Percentiles rank a stretch among this genome's conserved stretches.
These are phyloP conservation scores for Rubus idaeus DNA, from an alignment of 306 rosid genomes.

Conservation along the genomic window DNA sequence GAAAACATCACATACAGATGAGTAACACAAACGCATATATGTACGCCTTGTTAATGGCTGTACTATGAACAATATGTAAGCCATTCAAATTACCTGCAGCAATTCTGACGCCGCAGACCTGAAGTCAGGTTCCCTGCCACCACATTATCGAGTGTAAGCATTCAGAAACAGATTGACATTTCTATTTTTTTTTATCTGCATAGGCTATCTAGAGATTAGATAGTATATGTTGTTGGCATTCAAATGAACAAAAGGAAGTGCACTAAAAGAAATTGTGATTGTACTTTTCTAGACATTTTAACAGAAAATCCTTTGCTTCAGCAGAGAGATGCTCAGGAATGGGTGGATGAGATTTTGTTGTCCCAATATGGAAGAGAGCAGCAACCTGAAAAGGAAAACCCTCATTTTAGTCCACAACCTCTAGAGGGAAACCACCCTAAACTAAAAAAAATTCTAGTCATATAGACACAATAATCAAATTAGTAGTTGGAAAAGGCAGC, in stretches of 20 bases:
- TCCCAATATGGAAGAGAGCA: conserved; percentile 84
- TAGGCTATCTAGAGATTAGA: not conserved
- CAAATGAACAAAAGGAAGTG: conserved; percentile 4
- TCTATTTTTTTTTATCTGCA: not conserved
- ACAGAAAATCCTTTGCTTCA: conserved; percentile 83
- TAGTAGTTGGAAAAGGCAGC: conserved; percentile 15
- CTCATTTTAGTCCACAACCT: conserved; percentile 22
- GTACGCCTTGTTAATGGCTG: not conserved
- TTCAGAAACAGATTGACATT: not conserved
- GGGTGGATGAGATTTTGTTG: conserved; percentile 93
- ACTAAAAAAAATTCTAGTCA: conserved; percentile 1
- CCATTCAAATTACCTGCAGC: conserved; percentile 59
- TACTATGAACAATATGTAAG: conserved; percentile 5
- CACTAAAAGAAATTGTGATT: conserved; percentile 18
- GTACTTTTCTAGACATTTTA: conserved; percentile 84
- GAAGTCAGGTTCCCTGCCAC: conserved; percentile 83
- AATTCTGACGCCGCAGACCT: conserved; percentile 77
- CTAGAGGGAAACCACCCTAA: not conserved
- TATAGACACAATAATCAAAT: conserved; percentile 8
- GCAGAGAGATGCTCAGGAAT: conserved; percentile 86
- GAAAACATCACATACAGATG: not conserved
- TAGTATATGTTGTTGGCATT: conserved; percentile 2
- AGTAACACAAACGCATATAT: conserved; percentile 1
- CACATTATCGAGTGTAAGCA: conserved; percentile 29
- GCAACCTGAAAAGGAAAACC: conserved; percentile 64